These are phyloP conservation scores for Trypanosoma conorhini DNA, from an alignment of 208 protist species.

Conservation along the genomic window DNA sequence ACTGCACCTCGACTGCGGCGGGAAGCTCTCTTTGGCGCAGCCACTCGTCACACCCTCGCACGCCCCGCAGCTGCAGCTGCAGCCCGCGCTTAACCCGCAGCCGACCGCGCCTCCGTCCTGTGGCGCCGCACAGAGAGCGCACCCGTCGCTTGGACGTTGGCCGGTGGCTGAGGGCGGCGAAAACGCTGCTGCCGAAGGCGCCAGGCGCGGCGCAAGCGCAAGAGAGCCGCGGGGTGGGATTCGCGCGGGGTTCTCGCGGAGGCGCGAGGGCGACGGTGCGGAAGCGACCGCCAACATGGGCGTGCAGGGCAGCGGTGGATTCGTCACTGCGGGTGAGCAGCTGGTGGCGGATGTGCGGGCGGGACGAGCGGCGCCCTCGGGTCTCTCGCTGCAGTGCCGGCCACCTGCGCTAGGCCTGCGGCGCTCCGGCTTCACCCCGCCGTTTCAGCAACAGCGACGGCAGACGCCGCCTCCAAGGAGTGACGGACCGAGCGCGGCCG, in stretches of 20 bases:
- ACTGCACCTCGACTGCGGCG: constrained; percentile 7
- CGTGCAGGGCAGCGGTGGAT: constrained; percentile 28
- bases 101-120: neutral
- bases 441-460: constrained; percentile 53
- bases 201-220: neutral
- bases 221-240: constrained; percentile 2
- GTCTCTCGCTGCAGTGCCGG: constrained; percentile 41
- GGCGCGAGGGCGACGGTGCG: neutral
- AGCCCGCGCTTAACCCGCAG: neutral
- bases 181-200: neutral
- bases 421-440: constrained; percentile 54
- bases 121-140: neutral
- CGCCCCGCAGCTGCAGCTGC: neutral
- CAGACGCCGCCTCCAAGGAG: constrained; percentile 10
- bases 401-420: constrained; percentile 65
- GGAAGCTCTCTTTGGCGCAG: constrained; percentile 14
- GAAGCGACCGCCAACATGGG: neutral
- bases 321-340: constrained; percentile 66
- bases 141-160: neutral
- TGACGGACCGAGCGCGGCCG: neutral
- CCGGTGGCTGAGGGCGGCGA: neutral
- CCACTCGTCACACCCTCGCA: neutral
- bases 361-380: constrained; percentile 39
- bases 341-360: constrained; percentile 46
- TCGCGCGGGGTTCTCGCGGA: neutral